Evolutionary conservation across 176 grass and related monocot species (phyloP), one percentile per base, ranked within the genome.

Genomic region (Secale cereale): DNA sequence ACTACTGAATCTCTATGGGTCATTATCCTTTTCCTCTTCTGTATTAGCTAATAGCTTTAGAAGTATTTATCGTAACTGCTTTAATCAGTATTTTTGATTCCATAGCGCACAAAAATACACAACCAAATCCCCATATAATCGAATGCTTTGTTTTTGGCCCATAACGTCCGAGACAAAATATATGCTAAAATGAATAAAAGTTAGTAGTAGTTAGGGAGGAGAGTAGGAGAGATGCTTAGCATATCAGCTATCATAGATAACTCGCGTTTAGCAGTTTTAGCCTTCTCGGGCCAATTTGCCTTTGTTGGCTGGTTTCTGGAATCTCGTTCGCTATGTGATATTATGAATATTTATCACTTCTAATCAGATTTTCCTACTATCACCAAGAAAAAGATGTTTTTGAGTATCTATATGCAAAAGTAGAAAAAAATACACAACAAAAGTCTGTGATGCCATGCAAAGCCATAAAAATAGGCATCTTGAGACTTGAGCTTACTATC

Each of bases 311-410:
- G 45, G 9, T 8, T 66, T 85, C 40, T 16, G 5, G 61, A 84
- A 74, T 81, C 2, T 48, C 46, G 81, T 30, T 79, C 22, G 33
- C 16, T 41, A 37, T 28, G 14, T 50, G 14, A 50, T 50, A 52
- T 2, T 52, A 52, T 11, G 40, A 81, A 76, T 61, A 1, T 37
- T 33, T 76, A 39, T 11, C 10, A 46, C 17, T 36, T 50, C 8
- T 13, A 85, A 37, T 65, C 45, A 79, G 8, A 41, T 81, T 77
- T 85, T 61, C 12, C 48, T 89, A 8, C 25, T 37, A 37, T 66
- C 32, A 6, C n/a, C 77, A 19, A 1, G 37, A 41, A 52, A 85
- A 36, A 69, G 0, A 74, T 28, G 15, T 2, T 70, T 86, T 85
- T 1, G 14, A 69, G 22, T 79, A 20, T 16, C 52, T 29, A 23